Evolutionary conservation across 805 yeast species (phyloP), one percentile per base, ranked within the genome.

Genomic region (Kodamaea hsintzibuensis): DNA sequence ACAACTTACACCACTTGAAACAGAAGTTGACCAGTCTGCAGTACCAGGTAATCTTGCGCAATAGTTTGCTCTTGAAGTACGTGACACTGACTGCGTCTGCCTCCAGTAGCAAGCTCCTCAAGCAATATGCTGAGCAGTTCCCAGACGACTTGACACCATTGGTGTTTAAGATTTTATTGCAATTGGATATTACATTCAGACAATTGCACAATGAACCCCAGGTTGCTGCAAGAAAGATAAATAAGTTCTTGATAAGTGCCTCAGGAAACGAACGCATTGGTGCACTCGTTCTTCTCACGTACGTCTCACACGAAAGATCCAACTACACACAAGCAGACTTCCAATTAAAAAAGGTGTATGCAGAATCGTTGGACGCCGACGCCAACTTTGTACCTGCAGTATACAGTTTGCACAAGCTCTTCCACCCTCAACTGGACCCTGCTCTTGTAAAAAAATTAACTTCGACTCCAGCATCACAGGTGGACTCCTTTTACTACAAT

Each of bases 1-100:
- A 59, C 25, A 55, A 59, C 52, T 55, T 66, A 54, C 68, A 66
- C 50, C 59, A 51, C 18, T 56, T 64, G 57, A 57, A 61, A 30
- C 64, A 60, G 44, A 66, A 66, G 54, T 58, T 66, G 51, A 66
- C 70, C 16, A 57, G 52, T 33, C 65, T 71, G 4, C 86, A 83
- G 66, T 66, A 68, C 51, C 71, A 65, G 49, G 60, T 64, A 2
- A 59, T 83, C 45, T 55, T 67, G 17, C 74, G 79, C 61, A 83
- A 82, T 60, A 77, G 77, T 61, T 57, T 79, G 27, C 58, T 79
- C 27, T 69, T 82, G 57, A 72, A 73, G 13, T 75, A 65, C 59
- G 62, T 68, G 39, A 60, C 78, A 5, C 62, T 74, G 49, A 58
- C 69, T 19, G 56, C 54, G 35, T 47, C 60, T 2, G 68, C 69